Conservation (phyloP, 257 asterid species). For the Primulina eburnea region DNA sequence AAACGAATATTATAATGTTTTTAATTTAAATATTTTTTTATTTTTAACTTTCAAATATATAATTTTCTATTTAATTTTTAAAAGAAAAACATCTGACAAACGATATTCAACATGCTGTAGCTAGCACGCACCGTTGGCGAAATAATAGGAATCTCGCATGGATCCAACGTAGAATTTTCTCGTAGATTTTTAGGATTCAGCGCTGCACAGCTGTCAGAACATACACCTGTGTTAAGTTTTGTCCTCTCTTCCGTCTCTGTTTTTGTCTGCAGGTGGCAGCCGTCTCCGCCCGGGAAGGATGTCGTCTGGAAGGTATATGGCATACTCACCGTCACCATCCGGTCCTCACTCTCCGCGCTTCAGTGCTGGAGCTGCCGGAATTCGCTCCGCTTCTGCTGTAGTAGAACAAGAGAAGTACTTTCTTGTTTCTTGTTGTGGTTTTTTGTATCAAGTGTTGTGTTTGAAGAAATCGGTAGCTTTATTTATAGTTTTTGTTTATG, state of each 20-base stretch:
- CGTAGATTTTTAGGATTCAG: background rate
- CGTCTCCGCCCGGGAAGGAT: background rate
- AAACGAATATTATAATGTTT: no score
- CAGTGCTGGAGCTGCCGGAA: slow-evolving; percentile 9
- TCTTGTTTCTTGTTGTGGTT: background rate
- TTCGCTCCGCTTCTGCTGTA: slow-evolving; percentile 23
- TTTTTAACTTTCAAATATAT: no score
- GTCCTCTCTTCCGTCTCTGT: no score
- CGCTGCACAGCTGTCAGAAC: background rate
- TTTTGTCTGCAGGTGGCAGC: no score
- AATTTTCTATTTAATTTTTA: no score
- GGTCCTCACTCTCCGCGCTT: slow-evolving; percentile 34
- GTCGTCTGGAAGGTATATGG: slow-evolving; percentile 29
- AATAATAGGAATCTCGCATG: background rate
- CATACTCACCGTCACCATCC: slow-evolving; percentile 31
- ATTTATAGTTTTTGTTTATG: background rate
- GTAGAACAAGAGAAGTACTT: slow-evolving; percentile 30
- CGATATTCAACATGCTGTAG: background rate
- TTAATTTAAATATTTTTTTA: no score
- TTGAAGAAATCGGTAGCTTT: background rate
- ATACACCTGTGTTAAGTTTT: no score
- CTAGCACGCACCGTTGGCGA: background rate
- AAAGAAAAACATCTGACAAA: no score
- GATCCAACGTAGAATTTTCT: background rate
- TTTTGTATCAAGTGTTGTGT: background rate